Conservation (phyloP, 306 rosid species). For the Begonia peltatifolia region DNA sequence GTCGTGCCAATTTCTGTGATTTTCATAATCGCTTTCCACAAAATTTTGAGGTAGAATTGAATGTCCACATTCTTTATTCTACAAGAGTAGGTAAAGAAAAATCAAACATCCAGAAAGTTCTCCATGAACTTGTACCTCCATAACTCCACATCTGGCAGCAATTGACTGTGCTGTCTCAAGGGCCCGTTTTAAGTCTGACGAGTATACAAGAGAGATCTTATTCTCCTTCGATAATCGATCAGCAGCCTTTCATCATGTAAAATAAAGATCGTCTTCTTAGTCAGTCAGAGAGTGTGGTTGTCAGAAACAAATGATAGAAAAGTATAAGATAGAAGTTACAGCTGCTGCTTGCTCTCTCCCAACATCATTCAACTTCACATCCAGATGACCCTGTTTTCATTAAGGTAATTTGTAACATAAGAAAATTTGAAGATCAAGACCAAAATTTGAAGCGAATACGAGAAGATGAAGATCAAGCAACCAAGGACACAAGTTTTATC, state of each 20-base stretch:
- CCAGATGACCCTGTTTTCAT: slow-evolving; percentile 64
- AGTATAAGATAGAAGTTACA: slow-evolving; percentile 33
- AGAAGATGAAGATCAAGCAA: too few species aligned
- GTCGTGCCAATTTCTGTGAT: too few species aligned
- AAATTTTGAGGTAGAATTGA: too few species aligned
- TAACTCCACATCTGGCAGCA: slow-evolving; percentile 57
- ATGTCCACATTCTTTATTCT: too few species aligned
- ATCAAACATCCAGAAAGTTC: too few species aligned
- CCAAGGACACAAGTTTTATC: too few species aligned
- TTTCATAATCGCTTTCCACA: too few species aligned
- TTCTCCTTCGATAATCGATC: slow-evolving; percentile 63
- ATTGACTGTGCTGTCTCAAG: slow-evolving; percentile 70
- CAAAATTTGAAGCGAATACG: too few species aligned
- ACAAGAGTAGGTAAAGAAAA: too few species aligned
- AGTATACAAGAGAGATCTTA: slow-evolving; percentile 48
- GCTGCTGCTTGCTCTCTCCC: slow-evolving; percentile 81
- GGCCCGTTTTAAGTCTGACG: slow-evolving; percentile 88
- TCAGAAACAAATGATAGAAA: not conserved
- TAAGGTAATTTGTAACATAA: too few species aligned
- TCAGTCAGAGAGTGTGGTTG: too few species aligned
- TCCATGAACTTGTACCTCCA: slow-evolving; percentile 39
- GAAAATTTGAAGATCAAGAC: too few species aligned
- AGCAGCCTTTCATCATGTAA: slow-evolving; percentile 50
- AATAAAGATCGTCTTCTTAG: not conserved
- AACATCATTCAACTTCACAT: slow-evolving; percentile 72